Evolutionary conservation across 768 basidiomycete species (phyloP), one percentile per base, ranked within the genome.

Genomic region (Xerocomus potaroensis): DNA sequence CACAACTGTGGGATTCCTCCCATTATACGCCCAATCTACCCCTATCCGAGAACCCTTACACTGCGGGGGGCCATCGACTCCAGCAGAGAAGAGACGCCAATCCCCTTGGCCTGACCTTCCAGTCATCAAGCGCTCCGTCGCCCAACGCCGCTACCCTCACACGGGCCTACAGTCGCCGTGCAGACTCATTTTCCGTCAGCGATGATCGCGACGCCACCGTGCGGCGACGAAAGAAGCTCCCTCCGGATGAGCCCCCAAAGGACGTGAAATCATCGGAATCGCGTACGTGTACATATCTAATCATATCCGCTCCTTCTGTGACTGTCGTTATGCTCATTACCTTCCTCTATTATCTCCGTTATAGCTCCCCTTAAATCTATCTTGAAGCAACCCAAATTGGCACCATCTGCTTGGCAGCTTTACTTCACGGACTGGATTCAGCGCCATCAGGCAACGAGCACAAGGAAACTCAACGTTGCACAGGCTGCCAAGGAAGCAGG

Each of bases 361-460:
- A 47, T 66, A 84, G 85, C 74, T 30, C 79, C 79, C 37, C 70
- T 79, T 45, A 92, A 87, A 68, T 92, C 92, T 32, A 68, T 81
- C 10, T 73, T 96, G 48, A 83, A 84, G 34, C 91, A 89, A 16
- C 92, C 92, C 39, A 92, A 93, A 71, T 77, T 92, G 57, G 90
- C 93, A 6, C 91, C 89, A 4, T 93, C 91, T 3, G 90, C 92
- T 45, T 96, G 93, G 93, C 93, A 96, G 67, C 77, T 96, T 35
- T 96, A 91, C 69, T 95, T 96, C 64, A 91, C 91, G 19, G 91
- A 95, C 63, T 93, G 89, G 82, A 92, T 96, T 53, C 87, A 91
- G 64, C 78, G 80, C 59, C 86, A 89, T 64, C 87, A 90, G 67
- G 81, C 83, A 49, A 77, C 80, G 19, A 85, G 82, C 49, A 80